Evolutionary conservation across 352 stramenopile genomes (phyloP).

Genomic region (Globisporangium recalcitrans): DNA sequence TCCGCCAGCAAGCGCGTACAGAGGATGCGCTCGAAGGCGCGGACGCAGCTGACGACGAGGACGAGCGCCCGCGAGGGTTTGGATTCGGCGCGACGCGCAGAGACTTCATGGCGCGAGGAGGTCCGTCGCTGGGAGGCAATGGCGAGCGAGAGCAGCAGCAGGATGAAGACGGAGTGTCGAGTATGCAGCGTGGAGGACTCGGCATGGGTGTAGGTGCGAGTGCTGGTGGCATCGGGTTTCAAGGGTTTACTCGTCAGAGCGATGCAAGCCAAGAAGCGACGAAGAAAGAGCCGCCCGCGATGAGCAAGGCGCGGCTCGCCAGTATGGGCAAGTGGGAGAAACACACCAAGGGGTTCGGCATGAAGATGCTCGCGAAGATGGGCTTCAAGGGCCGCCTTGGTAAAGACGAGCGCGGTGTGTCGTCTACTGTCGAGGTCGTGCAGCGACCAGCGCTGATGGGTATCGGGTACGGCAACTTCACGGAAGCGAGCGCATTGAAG

Average conservation of each 20-base stretch:
- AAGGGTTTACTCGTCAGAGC: neutral
- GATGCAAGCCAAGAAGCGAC: conserved; percentile 9
- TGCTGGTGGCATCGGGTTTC: neutral
- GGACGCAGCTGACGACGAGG: neutral
- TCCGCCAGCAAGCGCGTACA: conserved; percentile 33
- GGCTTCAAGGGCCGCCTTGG: conserved; percentile 92
- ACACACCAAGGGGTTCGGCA: conserved; percentile 95
- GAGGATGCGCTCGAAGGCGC: neutral
- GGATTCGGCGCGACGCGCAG: conserved; percentile 7
- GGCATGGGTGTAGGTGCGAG: neutral
- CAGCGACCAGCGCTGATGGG: conserved; percentile 90
- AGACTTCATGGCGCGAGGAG: conserved; percentile 7
- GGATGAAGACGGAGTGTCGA: neutral
- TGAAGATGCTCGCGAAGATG: conserved; percentile 96
- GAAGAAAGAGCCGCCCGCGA: conserved; percentile 12
- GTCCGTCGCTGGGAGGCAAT: neutral
- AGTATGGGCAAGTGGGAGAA: conserved; percentile 82
- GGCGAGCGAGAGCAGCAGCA: neutral
- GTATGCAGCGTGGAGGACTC: neutral
- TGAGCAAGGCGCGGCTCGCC: conserved; percentile 15
- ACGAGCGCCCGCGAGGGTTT: conserved; percentile 5
- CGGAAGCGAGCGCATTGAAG: conserved; percentile 89
- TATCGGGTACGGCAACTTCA: conserved; percentile 92
- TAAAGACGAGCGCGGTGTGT: conserved; percentile 91
- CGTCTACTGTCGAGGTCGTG: conserved; percentile 90